Evolutionary conservation across 2,329 filamentous ascomycete species (phyloP), one percentile per base, ranked within the genome.

Genomic region (Microascus cirrosus): DNA sequence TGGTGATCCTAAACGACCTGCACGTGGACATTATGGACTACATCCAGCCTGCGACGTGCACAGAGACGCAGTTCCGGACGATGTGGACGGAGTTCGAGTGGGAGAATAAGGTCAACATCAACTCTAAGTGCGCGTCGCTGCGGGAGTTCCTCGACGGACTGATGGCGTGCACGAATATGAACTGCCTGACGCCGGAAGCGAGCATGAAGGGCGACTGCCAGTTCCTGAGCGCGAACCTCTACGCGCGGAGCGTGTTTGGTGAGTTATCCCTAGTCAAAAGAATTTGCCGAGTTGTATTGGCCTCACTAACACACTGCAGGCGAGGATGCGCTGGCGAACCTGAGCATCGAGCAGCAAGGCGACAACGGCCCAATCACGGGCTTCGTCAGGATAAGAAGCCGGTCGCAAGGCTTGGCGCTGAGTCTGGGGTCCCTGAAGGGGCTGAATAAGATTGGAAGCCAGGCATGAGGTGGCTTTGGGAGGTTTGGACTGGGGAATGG

Each of bases 71-170:
- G 68, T 99, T 99, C 85, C 85, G 94, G 60, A 95, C 90, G n/a
- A 99, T 99, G 94, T 99, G 94, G 94, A 99, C 94, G 42, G 94
- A 99, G 70, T 99, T 99, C 64, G 94, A 99, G 71, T 99, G 94
- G 94, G 94, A 99, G 79, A 99, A 99, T 77, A 99, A 99, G 82
- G 93, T 99, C 73, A 99, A 99, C 76, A 97, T 99, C 76, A 96
- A 96, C 75, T 95, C 90, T 62, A 97, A 96, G 79, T 90, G 90
- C 64, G 95, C 93, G 77, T 87, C 84, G 32, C 79, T 99, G 61
- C 84, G 93, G 55, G 90, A 95, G 22, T 99, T 99, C 83, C 76
- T 99, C 62, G 87, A 90, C 65, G 87, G 95, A 70, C 78, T 99
- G 60, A 97, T 97, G 94, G 90, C 91, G 61, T 93, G 89, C 71